Conservation (phyloP, 345 rosid genomes). For the Syzygium oleosum region DNA sequence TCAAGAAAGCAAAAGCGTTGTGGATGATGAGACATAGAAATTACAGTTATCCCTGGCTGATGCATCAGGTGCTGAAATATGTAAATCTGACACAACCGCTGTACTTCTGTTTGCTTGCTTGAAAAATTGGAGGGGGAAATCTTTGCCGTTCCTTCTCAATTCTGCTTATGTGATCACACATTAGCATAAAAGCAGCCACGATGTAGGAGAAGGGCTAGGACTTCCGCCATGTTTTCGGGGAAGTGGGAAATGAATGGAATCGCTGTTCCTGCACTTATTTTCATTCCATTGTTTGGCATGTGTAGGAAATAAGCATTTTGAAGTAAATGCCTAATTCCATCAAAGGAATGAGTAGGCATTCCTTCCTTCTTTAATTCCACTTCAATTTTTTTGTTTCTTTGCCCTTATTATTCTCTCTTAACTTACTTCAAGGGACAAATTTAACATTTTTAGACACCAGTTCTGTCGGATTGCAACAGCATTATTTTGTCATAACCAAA, state of each 20-base stretch:
- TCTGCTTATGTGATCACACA: background rate
- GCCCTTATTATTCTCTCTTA: background rate
- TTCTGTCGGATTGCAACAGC: background rate
- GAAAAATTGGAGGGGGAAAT: background rate
- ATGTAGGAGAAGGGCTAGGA: background rate
- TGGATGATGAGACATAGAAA: background rate
- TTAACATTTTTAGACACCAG: background rate
- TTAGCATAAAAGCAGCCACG: background rate
- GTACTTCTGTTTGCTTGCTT: background rate
- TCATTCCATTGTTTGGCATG: background rate
- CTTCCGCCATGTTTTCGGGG: background rate
- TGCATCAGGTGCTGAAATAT: background rate
- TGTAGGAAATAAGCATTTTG: background rate
- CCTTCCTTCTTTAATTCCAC: background rate
- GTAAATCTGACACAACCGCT: background rate
- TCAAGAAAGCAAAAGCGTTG: background rate
- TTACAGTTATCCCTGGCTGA: conserved; percentile 4
- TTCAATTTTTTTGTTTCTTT: background rate
- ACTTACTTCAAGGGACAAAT: background rate
- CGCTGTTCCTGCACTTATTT: background rate
- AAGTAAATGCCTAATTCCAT: background rate
- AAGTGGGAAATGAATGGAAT: background rate
- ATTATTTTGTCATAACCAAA: background rate
- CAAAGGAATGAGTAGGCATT: background rate
- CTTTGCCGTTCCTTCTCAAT: background rate